These are phyloP conservation scores for Pestalotiopsis sp. DNA, from an alignment of 2,329 filamentous ascomycete genomes.

Conservation along the genomic window DNA sequence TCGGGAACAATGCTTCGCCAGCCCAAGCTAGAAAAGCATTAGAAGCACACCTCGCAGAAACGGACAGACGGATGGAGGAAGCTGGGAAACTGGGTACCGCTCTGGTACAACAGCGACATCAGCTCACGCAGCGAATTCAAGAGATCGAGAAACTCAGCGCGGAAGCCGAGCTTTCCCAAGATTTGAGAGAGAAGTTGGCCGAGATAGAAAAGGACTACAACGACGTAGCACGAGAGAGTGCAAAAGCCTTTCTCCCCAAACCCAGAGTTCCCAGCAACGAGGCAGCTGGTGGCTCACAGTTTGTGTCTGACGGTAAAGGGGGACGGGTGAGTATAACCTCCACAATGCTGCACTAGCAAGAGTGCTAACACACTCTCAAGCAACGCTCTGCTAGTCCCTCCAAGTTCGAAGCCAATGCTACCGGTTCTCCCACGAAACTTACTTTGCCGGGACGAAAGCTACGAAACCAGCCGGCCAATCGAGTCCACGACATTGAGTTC, in stretches of 20 bases:
- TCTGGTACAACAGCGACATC: slow-evolving; percentile 82
- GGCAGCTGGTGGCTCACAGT: slow-evolving; percentile 52
- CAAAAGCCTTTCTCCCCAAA: slow-evolving; percentile 84
- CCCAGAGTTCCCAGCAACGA: slow-evolving; percentile 78
- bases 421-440: slow-evolving; percentile 86
- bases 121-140: slow-evolving; percentile 78
- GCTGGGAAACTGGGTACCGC: slow-evolving; percentile 83
- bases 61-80: slow-evolving; percentile 87
- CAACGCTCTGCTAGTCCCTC: slow-evolving; percentile 73
- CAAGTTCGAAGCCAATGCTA: slow-evolving; percentile 82
- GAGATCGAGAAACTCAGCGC: slow-evolving; percentile 80
- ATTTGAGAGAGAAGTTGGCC: slow-evolving; percentile 78
- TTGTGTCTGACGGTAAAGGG: slow-evolving; percentile 53
- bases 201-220: slow-evolving; percentile 96
- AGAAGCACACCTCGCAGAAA: slow-evolving; percentile 90
- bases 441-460: slow-evolving; percentile 85
- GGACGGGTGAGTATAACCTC: slow-evolving; percentile 49
- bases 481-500: slow-evolving; percentile 95
- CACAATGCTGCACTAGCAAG: neutral
- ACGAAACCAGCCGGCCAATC: slow-evolving; percentile 84
- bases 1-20: slow-evolving; percentile 78
- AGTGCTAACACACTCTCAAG: slow-evolving; percentile 1
- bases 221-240: slow-evolving; percentile 87
- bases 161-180: slow-evolving; percentile 78
- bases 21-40: slow-evolving; percentile 86